Percentiles rank a stretch among this genome's conserved stretches.
phyloP scores from a whole-genome alignment of 2,329 filamentous ascomycete species.

The Cladophialophora chaetospira region DNA sequence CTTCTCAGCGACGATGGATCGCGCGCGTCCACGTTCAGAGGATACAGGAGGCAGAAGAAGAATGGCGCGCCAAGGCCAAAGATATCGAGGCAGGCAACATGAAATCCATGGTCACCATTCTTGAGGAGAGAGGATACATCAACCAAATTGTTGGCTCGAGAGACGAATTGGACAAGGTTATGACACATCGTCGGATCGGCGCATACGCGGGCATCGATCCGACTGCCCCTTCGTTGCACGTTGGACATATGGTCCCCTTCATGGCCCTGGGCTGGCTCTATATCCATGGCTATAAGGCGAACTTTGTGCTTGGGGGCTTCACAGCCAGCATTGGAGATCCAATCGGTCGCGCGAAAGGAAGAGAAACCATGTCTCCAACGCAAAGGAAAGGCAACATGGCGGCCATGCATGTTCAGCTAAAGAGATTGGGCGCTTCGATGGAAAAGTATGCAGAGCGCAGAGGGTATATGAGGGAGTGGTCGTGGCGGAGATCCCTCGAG shows the following conservation, averaged over 20 bases:
- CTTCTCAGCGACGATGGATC: conserved; percentile 39
- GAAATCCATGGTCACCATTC: conserved; percentile 46
- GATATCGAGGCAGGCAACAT: conserved; percentile 48
- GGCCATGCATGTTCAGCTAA: conserved; percentile 53
- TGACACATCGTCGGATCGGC: conserved; percentile 50
- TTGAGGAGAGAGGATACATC: conserved; percentile 50
- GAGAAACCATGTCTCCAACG: conserved; percentile 41
- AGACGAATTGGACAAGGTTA: conserved; percentile 45
- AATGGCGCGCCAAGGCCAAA: conserved; percentile 45
- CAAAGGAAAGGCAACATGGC: conserved; percentile 50
- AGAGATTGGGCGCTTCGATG: conserved; percentile 73
- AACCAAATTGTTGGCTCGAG: conserved; percentile 51
- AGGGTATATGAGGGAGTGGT: conserved; percentile 64
- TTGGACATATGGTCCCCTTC: conserved; percentile 54
- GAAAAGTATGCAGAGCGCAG: conserved; percentile 65
- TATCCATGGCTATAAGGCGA: conserved; percentile 49
- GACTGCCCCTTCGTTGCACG: conserved; percentile 52
- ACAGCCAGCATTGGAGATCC: conserved; percentile 52
- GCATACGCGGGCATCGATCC: conserved; percentile 54
- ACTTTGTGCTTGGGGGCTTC: conserved; percentile 50
- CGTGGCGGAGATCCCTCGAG: conserved; percentile 66
- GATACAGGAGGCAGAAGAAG: conserved; percentile 42
- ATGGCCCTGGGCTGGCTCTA: conserved; percentile 55
- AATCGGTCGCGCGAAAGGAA: conserved; percentile 45
- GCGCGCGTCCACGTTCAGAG: conserved; percentile 41